These are phyloP conservation scores for Macrophomina pseudophaseolina DNA, from an alignment of 2,329 filamentous ascomycete species.

Conservation along the genomic window DNA sequence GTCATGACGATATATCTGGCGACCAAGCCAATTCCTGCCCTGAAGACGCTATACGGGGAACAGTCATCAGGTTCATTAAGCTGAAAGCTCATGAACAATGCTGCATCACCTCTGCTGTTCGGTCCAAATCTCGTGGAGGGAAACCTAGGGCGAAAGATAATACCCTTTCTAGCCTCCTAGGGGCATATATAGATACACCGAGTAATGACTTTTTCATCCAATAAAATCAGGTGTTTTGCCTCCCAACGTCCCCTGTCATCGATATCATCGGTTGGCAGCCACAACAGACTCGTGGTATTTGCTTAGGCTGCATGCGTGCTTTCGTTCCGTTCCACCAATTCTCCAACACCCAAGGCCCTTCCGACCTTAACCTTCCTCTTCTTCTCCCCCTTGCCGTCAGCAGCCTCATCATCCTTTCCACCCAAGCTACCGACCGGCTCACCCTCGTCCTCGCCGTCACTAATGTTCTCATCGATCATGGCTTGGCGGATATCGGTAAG, in stretches of 20 bases:
- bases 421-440: constrained; percentile 43
- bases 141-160: too few relatives aligned
- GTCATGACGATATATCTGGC: constrained; percentile 68
- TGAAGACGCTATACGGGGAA: constrained; percentile 55
- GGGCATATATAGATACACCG: too few relatives aligned
- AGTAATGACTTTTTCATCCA: too few relatives aligned
- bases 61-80: constrained; percentile 3
- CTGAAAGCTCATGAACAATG: neutral
- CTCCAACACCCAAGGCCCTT: constrained; percentile 74
- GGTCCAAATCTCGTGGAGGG: too few relatives aligned
- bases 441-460: constrained; percentile 48
- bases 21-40: constrained; percentile 57
- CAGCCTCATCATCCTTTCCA: constrained; percentile 41
- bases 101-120: too few relatives aligned
- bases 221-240: too few relatives aligned
- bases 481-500: constrained; percentile 64
- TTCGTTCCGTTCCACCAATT: constrained; percentile 75
- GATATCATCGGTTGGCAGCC: neutral
- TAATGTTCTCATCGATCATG: constrained; percentile 51
- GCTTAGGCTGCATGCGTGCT: constrained; percentile 31
- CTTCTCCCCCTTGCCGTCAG: constrained; percentile 51
- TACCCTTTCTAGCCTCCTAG: too few relatives aligned
- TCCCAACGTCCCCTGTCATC: neutral
- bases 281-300: neutral
- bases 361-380: constrained; percentile 80